Evolutionary conservation across 116 monocot species (phyloP), one percentile per base, ranked within the genome.

Genomic region (Cymodocea nodosa): DNA sequence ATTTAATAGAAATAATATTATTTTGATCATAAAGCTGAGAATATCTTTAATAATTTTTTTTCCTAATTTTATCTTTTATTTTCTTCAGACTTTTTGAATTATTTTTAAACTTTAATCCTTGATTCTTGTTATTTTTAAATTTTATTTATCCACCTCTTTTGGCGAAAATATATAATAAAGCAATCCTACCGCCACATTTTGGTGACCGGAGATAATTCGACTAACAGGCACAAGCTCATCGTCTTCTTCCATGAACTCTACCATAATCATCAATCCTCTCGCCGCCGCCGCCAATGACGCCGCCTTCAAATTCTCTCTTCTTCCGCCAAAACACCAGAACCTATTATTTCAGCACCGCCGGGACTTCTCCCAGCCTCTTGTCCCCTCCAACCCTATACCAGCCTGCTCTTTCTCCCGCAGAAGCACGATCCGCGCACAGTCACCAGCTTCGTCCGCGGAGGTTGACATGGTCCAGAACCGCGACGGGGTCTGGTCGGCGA

Each of bases 401-500:
- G 2, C 56, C 16, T 9, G 14, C 30, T 1, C 30, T 30, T 30
- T 30, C 30, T 30, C 30, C 3, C 30, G 30, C 3, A 30, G 30
- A 30, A 30, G 30, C 56, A 19, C 56, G 6, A 56, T 6, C 23
- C 56, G 20, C 8, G 14, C 56, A 56, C 44, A n/a, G 15, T 50
- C n/a, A 16, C 35, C 44, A 12, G 16, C 15, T 13, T 51, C 23
- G 13, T 51, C 51, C 6, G 17, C 15, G 6, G 78, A 83, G 51
- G 76, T 95, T 16, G 90, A 90, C 56, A 82, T 95, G 85, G 64
- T 82, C 59, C 83, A 70, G 7, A 79, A 79, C 44, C 67, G 75
- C 36, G 81, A 87, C 62, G 87, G 87, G 23, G 79, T 80, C 13
- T 90, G 75, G 79, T 76, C 78, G n/a, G 60, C 75, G 14, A 50